phyloP scores from a whole-genome alignment of 2,329 filamentous ascomycete genomes.

The Colletotrichum orchidophilum region DNA sequence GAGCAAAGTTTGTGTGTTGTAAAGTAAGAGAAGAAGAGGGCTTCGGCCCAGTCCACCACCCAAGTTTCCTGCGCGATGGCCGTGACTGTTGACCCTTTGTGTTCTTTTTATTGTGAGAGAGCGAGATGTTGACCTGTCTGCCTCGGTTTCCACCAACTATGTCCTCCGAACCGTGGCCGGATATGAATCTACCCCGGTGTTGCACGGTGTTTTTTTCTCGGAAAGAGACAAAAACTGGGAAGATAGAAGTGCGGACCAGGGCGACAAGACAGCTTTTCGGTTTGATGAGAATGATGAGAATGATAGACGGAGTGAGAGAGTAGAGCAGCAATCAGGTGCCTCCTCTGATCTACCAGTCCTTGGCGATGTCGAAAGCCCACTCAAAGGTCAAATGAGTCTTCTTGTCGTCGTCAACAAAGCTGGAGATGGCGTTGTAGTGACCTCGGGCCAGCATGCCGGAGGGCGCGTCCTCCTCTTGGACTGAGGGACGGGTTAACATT shows the following conservation, averaged over 20 bases:
- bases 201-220: not conserved
- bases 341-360: slow-evolving; percentile 78
- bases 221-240: not conserved
- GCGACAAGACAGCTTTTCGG: not conserved
- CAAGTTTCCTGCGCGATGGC: not conserved
- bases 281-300: not conserved
- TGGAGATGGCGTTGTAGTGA: slow-evolving; percentile 88
- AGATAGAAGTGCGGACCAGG: not conserved
- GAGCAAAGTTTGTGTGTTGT: not conserved
- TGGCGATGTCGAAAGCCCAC: slow-evolving; percentile 96
- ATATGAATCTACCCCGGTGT: not conserved
- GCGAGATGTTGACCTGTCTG: not conserved
- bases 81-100: not conserved
- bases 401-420: slow-evolving; percentile 95
- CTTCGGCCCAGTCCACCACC: not conserved
- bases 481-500: slow-evolving; percentile 54
- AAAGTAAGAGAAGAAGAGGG: not conserved
- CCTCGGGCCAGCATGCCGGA: slow-evolving; percentile 90
- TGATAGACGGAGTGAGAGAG: not conserved
- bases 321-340: not conserved
- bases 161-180: not conserved
- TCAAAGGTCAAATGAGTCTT: slow-evolving; percentile 90
- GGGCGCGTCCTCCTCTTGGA: slow-evolving; percentile 91
- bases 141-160: not conserved
- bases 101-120: not conserved